Evolutionary conservation across 2,329 filamentous ascomycete genomes (phyloP).

Genomic region (Penicillium fuscoglaucum): DNA sequence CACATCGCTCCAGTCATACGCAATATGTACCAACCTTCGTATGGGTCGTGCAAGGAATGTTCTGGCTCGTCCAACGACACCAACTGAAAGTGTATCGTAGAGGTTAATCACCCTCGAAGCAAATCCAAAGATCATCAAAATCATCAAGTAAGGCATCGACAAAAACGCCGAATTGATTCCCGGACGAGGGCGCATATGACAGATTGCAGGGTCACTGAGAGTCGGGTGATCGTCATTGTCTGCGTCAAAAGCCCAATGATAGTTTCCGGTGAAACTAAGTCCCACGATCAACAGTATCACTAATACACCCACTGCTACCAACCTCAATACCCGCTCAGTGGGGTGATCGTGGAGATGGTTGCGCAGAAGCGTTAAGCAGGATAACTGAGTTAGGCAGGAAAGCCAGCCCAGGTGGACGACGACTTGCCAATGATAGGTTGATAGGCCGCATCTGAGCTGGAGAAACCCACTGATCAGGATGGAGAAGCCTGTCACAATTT

Average conservation of each 20-base stretch:
- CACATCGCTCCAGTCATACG: neutral
- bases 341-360: slow-evolving; percentile 2
- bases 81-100: neutral
- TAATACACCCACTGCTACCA: slow-evolving; percentile 2
- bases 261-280: slow-evolving; percentile 7
- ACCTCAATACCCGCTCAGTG: neutral
- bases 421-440: slow-evolving; percentile 11
- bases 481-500: slow-evolving; percentile 10
- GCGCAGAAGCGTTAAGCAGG: slow-evolving; percentile 9
- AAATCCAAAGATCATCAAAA: neutral
- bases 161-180: neutral
- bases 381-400: slow-evolving; percentile 13
- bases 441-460: slow-evolving; percentile 8
- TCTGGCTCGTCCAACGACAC: neutral
- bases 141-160: neutral
- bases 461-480: slow-evolving; percentile 9
- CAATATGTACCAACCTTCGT: neutral
- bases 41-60: neutral
- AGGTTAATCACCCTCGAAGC: neutral
- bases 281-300: slow-evolving; percentile 1
- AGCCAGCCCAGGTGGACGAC: slow-evolving; percentile 11
- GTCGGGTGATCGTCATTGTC: neutral
- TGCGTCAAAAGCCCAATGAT: neutral
- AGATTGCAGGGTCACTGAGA: neutral
- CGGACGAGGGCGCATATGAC: neutral